Conservation (phyloP, 495 filamentous ascomycete genomes). For the Aspergillus mulundensis region DNA sequence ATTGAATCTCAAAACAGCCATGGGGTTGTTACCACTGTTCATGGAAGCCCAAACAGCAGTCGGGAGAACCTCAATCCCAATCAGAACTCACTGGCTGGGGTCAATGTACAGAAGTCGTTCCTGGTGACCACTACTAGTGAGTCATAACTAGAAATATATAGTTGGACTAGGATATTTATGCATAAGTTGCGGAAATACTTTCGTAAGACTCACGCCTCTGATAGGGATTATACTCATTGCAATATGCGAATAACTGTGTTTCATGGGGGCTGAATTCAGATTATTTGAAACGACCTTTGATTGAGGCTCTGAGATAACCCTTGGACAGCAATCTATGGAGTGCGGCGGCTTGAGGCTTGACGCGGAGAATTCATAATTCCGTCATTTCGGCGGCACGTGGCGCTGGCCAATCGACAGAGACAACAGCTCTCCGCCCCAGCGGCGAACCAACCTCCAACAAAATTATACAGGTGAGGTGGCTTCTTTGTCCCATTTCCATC, state of each 20-base stretch:
- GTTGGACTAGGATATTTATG: background rate
- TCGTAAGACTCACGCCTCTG: no score
- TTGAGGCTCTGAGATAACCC: background rate
- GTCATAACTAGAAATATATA: constrained; percentile 6
- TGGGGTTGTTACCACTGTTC: constrained; percentile 29
- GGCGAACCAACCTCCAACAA: constrained; percentile 37
- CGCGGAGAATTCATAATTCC: constrained; percentile 22
- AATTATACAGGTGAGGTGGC: constrained; percentile 42
- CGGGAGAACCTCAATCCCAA: constrained; percentile 38
- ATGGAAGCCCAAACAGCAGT: constrained; percentile 32
- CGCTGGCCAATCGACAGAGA: constrained; percentile 18
- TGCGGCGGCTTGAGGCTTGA: background rate
- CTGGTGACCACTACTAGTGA: constrained; percentile 29
- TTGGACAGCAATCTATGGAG: background rate
- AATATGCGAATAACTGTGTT: background rate
- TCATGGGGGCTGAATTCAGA: no score
- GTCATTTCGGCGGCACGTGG: constrained; percentile 18
- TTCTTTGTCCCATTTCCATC: constrained; percentile 28
- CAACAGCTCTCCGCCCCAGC: constrained; percentile 14
- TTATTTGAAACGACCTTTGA: no score
- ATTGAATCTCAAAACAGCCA: constrained; percentile 25
- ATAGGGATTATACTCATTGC: no score
- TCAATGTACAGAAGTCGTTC: constrained; percentile 42
- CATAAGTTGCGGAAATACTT: background rate
- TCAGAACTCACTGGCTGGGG: constrained; percentile 24